Percentiles rank a stretch among this genome's conserved stretches.
Conservation (phyloP, 805 yeast genomes). For the Debaryomyces castellii region DNA sequence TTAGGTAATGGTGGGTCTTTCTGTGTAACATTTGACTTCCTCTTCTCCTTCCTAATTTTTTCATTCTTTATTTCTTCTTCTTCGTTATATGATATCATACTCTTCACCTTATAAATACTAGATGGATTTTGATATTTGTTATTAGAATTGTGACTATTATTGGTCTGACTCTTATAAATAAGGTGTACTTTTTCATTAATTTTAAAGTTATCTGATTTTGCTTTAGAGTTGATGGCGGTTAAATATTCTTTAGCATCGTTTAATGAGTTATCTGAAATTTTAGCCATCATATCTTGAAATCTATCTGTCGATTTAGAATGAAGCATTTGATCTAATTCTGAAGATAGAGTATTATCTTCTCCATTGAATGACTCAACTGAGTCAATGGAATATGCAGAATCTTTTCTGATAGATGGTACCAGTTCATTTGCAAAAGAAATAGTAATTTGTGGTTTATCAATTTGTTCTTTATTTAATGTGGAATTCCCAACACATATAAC, state of each 20-base stretch:
- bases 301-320: conserved; percentile 5
- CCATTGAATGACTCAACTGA: conserved; percentile 5
- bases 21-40: conserved; percentile 2
- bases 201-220: conserved; percentile 18
- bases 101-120: conserved; percentile 40
- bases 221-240: conserved; percentile 17
- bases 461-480: not conserved
- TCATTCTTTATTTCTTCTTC: conserved; percentile 25
- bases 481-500: conserved; percentile 35
- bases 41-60: conserved; percentile 7
- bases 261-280: conserved; percentile 26
- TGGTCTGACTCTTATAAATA: conserved; percentile 28
- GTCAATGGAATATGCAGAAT: not conserved
- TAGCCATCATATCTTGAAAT: conserved; percentile 22
- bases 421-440: not conserved
- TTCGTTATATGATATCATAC: conserved; percentile 34
- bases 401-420: not conserved
- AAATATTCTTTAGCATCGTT: conserved; percentile 26
- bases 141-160: conserved; percentile 1
- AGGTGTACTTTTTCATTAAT: conserved; percentile 34
- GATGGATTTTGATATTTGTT: not conserved
- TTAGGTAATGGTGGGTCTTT: conserved; percentile 5
- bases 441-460: not conserved
- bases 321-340: not conserved
- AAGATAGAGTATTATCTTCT: not conserved